Evolutionary conservation across 1,284 basidiomycete genomes (phyloP).

Genomic region (Agaricales sp.): DNA sequence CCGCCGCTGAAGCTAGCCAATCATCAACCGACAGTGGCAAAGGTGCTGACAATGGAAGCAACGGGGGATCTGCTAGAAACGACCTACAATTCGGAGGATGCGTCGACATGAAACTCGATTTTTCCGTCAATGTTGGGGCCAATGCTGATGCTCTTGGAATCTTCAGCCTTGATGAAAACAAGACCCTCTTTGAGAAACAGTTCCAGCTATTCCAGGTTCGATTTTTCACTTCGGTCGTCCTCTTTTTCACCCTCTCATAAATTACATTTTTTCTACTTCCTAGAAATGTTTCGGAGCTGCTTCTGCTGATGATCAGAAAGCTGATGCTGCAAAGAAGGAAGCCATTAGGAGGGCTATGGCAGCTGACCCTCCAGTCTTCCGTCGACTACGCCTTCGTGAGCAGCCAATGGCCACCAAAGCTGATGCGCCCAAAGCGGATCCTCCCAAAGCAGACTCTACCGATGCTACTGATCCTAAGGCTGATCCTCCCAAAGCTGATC

Average conservation of each 20-base stretch:
- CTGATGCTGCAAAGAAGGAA: background rate
- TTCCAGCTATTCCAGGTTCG: conserved; percentile 25
- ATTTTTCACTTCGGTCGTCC: conserved; percentile 1
- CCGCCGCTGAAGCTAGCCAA: background rate
- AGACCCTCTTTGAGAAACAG: conserved; percentile 22
- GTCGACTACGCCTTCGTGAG: too few relatives aligned
- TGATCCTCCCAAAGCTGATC: too few relatives aligned
- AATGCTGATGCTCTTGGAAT: conserved; percentile 25
- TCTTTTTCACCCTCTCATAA: background rate
- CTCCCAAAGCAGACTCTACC: too few relatives aligned
- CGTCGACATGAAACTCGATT: conserved; percentile 21
- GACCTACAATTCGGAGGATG: conserved; percentile 17
- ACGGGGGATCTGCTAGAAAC: background rate
- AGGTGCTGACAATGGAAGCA: background rate
- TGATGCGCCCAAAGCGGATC: too few relatives aligned
- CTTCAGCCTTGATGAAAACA: conserved; percentile 19
- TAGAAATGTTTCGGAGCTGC: conserved; percentile 16
- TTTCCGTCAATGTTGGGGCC: conserved; percentile 28
- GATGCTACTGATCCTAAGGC: too few relatives aligned
- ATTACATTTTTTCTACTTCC: background rate
- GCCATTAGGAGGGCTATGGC: too few relatives aligned
- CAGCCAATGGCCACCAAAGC: too few relatives aligned
- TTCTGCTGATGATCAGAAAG: background rate
- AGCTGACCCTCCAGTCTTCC: too few relatives aligned
- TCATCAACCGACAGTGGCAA: background rate